Percentiles rank a stretch among this genome's conserved stretches.
Conservation (phyloP, 73 alveolate genomes). For the Tetrahymena borealis region DNA sequence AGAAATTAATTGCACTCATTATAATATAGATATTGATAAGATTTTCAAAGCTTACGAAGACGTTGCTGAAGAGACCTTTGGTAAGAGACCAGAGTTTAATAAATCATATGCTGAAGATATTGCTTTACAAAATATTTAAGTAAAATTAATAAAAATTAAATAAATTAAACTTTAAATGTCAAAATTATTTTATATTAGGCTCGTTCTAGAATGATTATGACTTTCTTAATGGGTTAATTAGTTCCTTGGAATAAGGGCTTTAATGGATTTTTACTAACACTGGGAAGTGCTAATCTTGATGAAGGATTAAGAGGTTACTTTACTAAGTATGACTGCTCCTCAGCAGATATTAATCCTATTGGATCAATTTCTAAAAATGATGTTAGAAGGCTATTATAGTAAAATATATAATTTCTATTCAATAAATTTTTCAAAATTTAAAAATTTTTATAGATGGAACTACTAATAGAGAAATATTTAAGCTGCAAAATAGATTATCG, state of each 20-base stretch:
- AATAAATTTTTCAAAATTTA: neutral
- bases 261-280: slow-evolving; percentile 57
- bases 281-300: slow-evolving; percentile 81
- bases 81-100: slow-evolving; percentile 56
- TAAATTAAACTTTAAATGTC: neutral
- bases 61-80: slow-evolving; percentile 30
- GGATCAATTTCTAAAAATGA: slow-evolving; percentile 83
- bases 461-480: neutral
- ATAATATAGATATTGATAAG: slow-evolving; percentile 54
- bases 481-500: slow-evolving; percentile 33
- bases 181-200: neutral
- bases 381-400: slow-evolving; percentile 47
- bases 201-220: slow-evolving; percentile 75
- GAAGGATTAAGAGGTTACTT: slow-evolving; percentile 89
- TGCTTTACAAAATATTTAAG: slow-evolving; percentile 88
- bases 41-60: slow-evolving; percentile 38
- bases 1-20: slow-evolving; percentile 78
- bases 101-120: slow-evolving; percentile 68
- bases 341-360: slow-evolving; percentile 91
- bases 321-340: slow-evolving; percentile 90
- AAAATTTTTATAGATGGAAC: neutral
- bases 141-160: slow-evolving; percentile 17
- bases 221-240: slow-evolving; percentile 81
- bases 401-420: neutral
- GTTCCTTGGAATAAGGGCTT: slow-evolving; percentile 78